A percentile compares a stretch with the other conserved stretches of the same genome.
Conservation (phyloP, 169 alveolate species). For the Plasmodium blacklocki region DNA sequence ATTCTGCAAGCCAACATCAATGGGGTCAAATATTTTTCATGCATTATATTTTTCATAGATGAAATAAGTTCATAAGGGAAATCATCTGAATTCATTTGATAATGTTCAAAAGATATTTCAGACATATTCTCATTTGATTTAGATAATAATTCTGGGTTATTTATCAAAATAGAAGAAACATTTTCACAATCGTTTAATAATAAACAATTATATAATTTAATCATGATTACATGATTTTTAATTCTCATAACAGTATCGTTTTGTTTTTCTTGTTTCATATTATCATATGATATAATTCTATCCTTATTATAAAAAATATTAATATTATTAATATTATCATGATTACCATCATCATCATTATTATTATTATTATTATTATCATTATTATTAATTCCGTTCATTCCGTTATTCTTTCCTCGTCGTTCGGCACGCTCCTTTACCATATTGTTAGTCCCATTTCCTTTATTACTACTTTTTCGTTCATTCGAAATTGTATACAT, state of each 20-base stretch:
- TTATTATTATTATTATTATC: not conserved
- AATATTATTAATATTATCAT: too few species aligned
- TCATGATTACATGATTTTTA: slow-evolving; percentile 49
- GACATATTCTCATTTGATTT: slow-evolving; percentile 43
- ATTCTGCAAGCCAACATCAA: slow-evolving; percentile 83
- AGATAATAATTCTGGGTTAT: slow-evolving; percentile 43
- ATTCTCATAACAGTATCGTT: slow-evolving; percentile 33
- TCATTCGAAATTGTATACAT: slow-evolving; percentile 25
- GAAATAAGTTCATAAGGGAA: slow-evolving; percentile 54
- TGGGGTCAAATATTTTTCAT: slow-evolving; percentile 81
- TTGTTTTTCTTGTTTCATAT: slow-evolving; percentile 12
- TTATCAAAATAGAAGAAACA: slow-evolving; percentile 33
- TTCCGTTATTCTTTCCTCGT: slow-evolving; percentile 11
- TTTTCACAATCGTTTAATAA: slow-evolving; percentile 49
- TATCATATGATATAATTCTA: not conserved
- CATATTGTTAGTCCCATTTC: slow-evolving; percentile 17
- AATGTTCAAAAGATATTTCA: slow-evolving; percentile 71
- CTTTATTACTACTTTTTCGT: slow-evolving; percentile 8
- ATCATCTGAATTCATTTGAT: slow-evolving; percentile 34
- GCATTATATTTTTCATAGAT: slow-evolving; percentile 62
- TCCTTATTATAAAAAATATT: not conserved
- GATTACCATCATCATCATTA: not conserved
- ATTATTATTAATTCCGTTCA: not conserved
- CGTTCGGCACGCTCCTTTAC: too few species aligned
- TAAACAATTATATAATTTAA: slow-evolving; percentile 58